Conservation (phyloP, 495 filamentous ascomycete genomes). For the Podospora didyma region DNA sequence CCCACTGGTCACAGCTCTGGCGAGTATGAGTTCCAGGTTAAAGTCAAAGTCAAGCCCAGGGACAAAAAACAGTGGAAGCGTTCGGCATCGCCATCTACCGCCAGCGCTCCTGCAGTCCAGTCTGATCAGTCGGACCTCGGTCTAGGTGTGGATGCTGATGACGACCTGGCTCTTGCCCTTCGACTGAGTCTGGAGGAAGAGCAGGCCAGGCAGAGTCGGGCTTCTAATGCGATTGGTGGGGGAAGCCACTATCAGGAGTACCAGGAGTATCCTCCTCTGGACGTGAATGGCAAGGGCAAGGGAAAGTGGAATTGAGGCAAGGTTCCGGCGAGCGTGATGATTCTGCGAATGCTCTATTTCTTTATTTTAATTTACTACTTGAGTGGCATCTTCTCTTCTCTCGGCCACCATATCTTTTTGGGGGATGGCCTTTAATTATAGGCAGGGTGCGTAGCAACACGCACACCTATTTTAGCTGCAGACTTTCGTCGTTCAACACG, state of each 20-base stretch:
- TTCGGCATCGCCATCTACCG: constrained; percentile 31
- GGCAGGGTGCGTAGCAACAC: too few relatives aligned
- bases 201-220: constrained; percentile 36
- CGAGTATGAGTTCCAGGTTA: constrained; percentile 51
- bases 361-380: too few relatives aligned
- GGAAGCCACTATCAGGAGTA: constrained; percentile 19
- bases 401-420: too few relatives aligned
- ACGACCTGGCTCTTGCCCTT: constrained; percentile 80
- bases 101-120: constrained; percentile 21
- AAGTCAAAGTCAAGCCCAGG: constrained; percentile 37
- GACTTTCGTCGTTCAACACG: too few relatives aligned
- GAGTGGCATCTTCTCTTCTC: too few relatives aligned
- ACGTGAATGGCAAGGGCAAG: constrained; percentile 34
- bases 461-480: too few relatives aligned
- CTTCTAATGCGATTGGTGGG: background rate
- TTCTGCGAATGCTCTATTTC: background rate
- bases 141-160: constrained; percentile 38
- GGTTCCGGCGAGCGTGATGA: background rate
- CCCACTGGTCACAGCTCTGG: constrained; percentile 28
- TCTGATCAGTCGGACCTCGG: constrained; percentile 16
- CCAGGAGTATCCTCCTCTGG: constrained; percentile 52
- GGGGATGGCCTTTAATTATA: too few relatives aligned
- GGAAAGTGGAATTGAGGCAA: constrained; percentile 27
- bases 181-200: constrained; percentile 82
- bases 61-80: constrained; percentile 33